A percentile compares a stretch with the other conserved stretches of the same genome.
These are phyloP conservation scores for Solanum piurae DNA, from an alignment of 257 asterid genomes.

Conservation along the genomic window DNA sequence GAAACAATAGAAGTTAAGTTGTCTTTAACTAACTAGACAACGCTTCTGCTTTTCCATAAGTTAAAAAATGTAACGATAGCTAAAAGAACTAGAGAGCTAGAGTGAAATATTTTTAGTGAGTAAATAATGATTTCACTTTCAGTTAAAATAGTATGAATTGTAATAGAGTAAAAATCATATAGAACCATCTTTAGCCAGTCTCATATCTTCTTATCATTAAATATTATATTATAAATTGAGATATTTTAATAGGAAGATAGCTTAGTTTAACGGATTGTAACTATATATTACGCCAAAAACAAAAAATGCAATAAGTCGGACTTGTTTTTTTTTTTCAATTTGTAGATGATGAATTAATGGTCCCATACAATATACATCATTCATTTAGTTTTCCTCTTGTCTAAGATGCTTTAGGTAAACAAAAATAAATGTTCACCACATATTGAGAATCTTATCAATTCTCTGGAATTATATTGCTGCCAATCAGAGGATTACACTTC, in stretches of 20 bases:
- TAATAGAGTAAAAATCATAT: too few species aligned
- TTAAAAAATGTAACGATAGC: too few species aligned
- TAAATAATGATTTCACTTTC: too few species aligned
- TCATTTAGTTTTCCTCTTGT: neutral
- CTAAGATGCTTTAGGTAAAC: neutral
- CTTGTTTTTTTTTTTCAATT: neutral
- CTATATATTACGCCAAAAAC: too few species aligned
- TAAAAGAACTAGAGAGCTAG: too few species aligned
- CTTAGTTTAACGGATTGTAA: neutral
- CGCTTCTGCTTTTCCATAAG: too few species aligned
- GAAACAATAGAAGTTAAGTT: too few species aligned
- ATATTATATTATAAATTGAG: neutral
- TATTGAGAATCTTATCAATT: neutral
- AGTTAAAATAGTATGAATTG: too few species aligned
- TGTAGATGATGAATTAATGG: neutral
- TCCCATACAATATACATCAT: neutral
- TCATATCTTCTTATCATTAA: too few species aligned
- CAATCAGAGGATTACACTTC: neutral
- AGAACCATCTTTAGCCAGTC: too few species aligned
- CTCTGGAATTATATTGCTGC: neutral
- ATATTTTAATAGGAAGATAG: neutral
- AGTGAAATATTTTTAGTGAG: too few species aligned
- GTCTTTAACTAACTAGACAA: too few species aligned
- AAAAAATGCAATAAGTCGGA: neutral
- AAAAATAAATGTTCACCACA: neutral